Percentiles rank a stretch among this genome's conserved stretches.
Conservation (phyloP, 176 grass and related monocot species). For the Avena eriantha region DNA sequence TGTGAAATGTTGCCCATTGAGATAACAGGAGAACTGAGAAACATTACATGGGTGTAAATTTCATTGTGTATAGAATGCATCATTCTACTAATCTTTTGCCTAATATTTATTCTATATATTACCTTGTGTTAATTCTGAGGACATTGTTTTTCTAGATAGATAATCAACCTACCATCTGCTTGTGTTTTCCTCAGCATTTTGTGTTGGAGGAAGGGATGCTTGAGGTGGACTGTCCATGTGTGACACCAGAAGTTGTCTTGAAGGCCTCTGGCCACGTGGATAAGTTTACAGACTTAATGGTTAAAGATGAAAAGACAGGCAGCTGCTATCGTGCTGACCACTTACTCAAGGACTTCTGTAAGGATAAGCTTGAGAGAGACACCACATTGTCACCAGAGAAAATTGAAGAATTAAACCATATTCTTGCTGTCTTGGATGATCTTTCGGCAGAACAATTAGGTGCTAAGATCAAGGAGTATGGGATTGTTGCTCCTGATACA, state of each 20-base stretch:
- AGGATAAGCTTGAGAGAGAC: constrained; percentile 83
- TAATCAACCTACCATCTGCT: constrained; percentile 15
- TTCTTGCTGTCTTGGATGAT: constrained; percentile 88
- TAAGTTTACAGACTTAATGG: constrained; percentile 94
- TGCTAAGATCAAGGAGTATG: constrained; percentile 88
- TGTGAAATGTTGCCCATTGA: neutral
- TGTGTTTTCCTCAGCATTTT: constrained; percentile 72
- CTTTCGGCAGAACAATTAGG: constrained; percentile 79
- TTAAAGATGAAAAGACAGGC: constrained; percentile 92
- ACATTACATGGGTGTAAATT: neutral
- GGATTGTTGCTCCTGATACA: constrained; percentile 88
- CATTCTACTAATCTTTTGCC: constrained; percentile 5
- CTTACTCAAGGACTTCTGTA: constrained; percentile 92
- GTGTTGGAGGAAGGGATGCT: constrained; percentile 91
- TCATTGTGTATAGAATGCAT: neutral
- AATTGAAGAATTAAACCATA: constrained; percentile 55
- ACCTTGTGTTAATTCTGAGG: constrained; percentile 7
- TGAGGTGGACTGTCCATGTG: constrained; percentile 94
- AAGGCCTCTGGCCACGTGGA: constrained; percentile 95
- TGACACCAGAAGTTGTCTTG: constrained; percentile 83
- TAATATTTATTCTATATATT: neutral
- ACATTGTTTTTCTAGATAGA: constrained; percentile 1
- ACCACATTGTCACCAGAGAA: constrained; percentile 56
- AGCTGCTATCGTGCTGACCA: constrained; percentile 92
- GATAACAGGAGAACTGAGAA: neutral